A percentile compares a stretch with the other conserved stretches of the same genome.
Conservation (phyloP, 352 stramenopile genomes). For the Globisporangium rhizosaccharum region DNA sequence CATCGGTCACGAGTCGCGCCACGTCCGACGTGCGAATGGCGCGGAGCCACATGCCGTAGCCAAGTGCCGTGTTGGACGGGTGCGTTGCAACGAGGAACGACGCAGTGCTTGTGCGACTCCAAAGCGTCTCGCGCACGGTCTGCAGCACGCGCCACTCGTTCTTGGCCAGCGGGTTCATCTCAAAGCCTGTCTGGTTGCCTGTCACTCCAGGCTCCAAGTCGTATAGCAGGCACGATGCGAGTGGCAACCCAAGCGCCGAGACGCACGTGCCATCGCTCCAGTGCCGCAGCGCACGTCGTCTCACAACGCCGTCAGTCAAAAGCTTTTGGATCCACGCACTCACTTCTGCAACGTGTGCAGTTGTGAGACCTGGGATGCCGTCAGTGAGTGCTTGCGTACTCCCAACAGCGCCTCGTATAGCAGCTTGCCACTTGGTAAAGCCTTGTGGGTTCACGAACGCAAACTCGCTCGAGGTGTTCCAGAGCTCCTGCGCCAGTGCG, state of each 20-base stretch:
- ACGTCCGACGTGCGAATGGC: constrained; percentile 26
- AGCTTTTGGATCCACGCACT: constrained; percentile 38
- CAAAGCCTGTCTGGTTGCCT: constrained; percentile 45
- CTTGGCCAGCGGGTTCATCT: constrained; percentile 45
- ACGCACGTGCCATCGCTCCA: constrained; percentile 63
- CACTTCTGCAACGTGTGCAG: constrained; percentile 30
- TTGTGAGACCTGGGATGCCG: constrained; percentile 23
- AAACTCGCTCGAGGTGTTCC: constrained; percentile 30
- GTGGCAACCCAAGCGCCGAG: constrained; percentile 33
- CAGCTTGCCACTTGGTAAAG: constrained; percentile 42
- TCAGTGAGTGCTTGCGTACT: constrained; percentile 15
- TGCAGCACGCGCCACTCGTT: constrained; percentile 15
- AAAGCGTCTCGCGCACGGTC: constrained; percentile 22
- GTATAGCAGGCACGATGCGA: constrained; percentile 34
- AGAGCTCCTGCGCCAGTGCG: constrained; percentile 30
- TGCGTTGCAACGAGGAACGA: constrained; percentile 41
- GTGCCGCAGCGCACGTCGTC: constrained; percentile 44
- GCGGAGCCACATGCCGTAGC: constrained; percentile 41
- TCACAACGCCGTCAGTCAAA: constrained; percentile 38
- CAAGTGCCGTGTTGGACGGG: constrained; percentile 20
- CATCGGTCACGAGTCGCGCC: constrained; percentile 7
- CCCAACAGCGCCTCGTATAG: constrained; percentile 10
- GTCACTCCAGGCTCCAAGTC: constrained; percentile 53
- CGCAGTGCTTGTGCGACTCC: constrained; percentile 19
- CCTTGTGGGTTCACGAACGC: constrained; percentile 42